Conservation (phyloP, 140 eudicot species). For the Erigeron philadelphicus region DNA sequence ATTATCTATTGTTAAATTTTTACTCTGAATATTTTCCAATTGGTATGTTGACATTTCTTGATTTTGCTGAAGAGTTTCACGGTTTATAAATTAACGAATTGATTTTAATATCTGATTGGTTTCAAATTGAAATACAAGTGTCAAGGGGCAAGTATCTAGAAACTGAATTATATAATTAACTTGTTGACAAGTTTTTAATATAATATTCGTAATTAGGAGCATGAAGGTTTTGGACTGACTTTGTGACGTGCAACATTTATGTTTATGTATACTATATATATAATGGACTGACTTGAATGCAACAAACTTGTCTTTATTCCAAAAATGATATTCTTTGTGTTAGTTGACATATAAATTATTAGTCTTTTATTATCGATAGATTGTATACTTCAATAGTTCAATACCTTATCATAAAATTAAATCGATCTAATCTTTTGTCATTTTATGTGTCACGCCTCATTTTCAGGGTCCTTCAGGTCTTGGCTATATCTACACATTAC, state of each 20-base stretch:
- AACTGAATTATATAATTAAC: background rate
- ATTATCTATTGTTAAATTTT: too few species aligned
- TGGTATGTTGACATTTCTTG: too few species aligned
- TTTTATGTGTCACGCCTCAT: constrained; percentile 13
- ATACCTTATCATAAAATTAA: background rate
- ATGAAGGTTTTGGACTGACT: constrained; percentile 20
- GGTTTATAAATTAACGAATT: too few species aligned
- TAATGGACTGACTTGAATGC: constrained; percentile 18
- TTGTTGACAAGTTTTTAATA: constrained; percentile 9
- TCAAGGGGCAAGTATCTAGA: constrained; percentile 19
- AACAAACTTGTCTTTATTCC: constrained; percentile 16
- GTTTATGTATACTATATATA: background rate
- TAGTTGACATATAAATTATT: constrained; percentile 2
- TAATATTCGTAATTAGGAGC: constrained; percentile 1
- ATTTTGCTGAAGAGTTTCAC: too few species aligned
- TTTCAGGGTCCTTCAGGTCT: background rate
- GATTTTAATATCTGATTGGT: background rate
- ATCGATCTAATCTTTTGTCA: constrained; percentile 1
- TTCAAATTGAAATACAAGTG: background rate
- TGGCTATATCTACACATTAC: background rate
- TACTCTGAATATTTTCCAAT: too few species aligned
- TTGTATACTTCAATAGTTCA: background rate
- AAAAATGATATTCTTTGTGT: background rate
- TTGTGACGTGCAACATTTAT: constrained; percentile 12
- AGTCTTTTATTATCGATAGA: constrained; percentile 12